Evolutionary conservation across 2,329 filamentous ascomycete species (phyloP), one percentile per base, ranked within the genome.

Genomic region (Pseudogymnoascus sp.): DNA sequence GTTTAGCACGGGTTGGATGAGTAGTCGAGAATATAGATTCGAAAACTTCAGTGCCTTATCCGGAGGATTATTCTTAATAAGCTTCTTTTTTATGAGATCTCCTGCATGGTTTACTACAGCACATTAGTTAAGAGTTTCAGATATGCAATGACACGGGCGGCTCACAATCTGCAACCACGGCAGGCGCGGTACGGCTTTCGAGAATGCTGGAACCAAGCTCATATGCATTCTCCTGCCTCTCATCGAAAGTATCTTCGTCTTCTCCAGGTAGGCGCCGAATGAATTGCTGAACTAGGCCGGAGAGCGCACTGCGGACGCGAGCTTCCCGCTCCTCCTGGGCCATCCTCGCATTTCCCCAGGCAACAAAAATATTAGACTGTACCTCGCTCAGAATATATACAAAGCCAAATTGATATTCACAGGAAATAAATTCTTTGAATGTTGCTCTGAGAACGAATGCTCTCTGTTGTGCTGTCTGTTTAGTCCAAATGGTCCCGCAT

Each of bases 1-100:
- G 71, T 90, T 89, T 50, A 99, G 82, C 5, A 97, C 93, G 0
- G 93, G 93, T 68, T 97, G 86, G n/a, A 91, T 90, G 26, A 97
- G 81, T 17, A 99, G 83, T 64, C 91, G 85, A 35, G 91, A 91
- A 76, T 97, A 96, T 28, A 99, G 83, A 72, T 96, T 96, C 23
- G 91, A 89, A 76, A 97, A 96, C 66, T 88, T 85, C 19, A 93
- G 81, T 3, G 93, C 91, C 75, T 93, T 84, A 70, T 85, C 86
- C 21, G 81, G 89, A 53, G 84, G 84, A 71, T 91, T 90, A 69
- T 87, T 88, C 70, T 89, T 86, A 64, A 96, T 85, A 67, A 99
- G 81, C 76, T 90, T 91, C 73, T 90, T 86, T 78, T 93, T 95
- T 75, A 99, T 97, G 70, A 96, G 78, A 74, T 97, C 92, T 31